Base-by-base conservation (phyloP, 2,329 filamentous ascomycete genomes). In the Malbranchea zuffiana region DNA sequence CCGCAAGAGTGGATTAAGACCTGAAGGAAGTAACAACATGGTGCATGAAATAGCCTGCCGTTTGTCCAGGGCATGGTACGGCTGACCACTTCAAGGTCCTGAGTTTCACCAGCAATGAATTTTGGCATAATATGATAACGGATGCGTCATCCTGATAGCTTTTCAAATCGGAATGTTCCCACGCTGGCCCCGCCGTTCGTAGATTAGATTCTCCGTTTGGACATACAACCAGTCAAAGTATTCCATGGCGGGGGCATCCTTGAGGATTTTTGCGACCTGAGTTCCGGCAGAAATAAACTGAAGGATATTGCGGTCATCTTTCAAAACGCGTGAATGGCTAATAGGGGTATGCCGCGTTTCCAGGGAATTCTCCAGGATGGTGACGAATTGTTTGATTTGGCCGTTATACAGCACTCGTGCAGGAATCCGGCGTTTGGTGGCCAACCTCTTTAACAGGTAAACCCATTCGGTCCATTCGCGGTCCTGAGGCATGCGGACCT, bases 391-490 rank as follows among this genome's bases (percentile, higher is more conserved):
- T 63, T 88, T 90, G 62, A 92, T 92, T 62, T 92, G 84, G 42
- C 82, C 82, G 56, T 90, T 83, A 66, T 88, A 90, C 28, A 92
- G 67, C 13, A 90, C 81, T 39, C 83, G 71, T 31, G 84, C 82
- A 4, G 84, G 84, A 48, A 92, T 88, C 44, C 84, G 76, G 47
- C 84, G 74, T 65, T 88, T 90, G 21, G 84, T 92, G 20, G 84
- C 84, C 41, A 92, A 71, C 33, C 83, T 73, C 63, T 90, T 90
- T 48, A 92, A 68, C 41, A 92, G 72, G 58, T 87, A 85, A 39
- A 88, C 84, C 84, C 84, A 92, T 62, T 92, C 84, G 30, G 82
- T 88, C 84, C 84, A 92, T 59, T 90, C 84, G 44, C 82, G 72
- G 60, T 87, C 82, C 51, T 78, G 76, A 20, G 82, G 76, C 30